Conservation (phyloP, 2,329 filamentous ascomycete species). For the Chaetomiaceae sp. region DNA sequence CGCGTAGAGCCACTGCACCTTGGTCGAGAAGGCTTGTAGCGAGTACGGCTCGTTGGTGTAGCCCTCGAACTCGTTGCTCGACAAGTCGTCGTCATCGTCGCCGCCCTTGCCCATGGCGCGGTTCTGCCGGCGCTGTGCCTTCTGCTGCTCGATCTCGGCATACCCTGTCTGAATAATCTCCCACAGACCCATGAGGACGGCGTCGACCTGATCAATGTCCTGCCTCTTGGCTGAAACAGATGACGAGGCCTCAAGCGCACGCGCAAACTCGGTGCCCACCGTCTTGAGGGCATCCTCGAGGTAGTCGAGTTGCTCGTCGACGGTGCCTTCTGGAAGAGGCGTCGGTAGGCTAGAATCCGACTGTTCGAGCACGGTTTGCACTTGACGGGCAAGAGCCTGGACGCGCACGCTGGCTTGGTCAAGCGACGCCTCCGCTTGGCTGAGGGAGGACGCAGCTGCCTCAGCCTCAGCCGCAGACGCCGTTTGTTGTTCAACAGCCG, state of each 20-base stretch:
- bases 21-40: constrained; percentile 69
- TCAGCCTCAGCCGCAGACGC: constrained; percentile 16
- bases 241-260: constrained; percentile 32
- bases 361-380: constrained; percentile 54
- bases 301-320: constrained; percentile 66
- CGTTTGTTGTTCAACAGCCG: constrained; percentile 55
- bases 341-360: constrained; percentile 48
- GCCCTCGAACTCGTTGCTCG: constrained; percentile 55
- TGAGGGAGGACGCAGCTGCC: constrained; percentile 4
- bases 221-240: constrained; percentile 34
- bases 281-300: constrained; percentile 57
- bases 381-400: constrained; percentile 58
- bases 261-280: constrained; percentile 43
- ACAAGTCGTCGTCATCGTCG: constrained; percentile 58
- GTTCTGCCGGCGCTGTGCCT: constrained; percentile 49
- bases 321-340: constrained; percentile 56
- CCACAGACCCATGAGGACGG: constrained; percentile 52
- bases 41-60: constrained; percentile 61
- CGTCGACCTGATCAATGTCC: constrained; percentile 53
- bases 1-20: constrained; percentile 73
- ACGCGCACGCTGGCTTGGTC: constrained; percentile 52
- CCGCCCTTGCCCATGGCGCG: constrained; percentile 49
- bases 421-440: constrained; percentile 23
- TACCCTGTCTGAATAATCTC: constrained; percentile 54
- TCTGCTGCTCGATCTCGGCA: constrained; percentile 50